phyloP scores from a whole-genome alignment of 2,329 filamentous ascomycete species.

The Diaporthe aspalathi region DNA sequence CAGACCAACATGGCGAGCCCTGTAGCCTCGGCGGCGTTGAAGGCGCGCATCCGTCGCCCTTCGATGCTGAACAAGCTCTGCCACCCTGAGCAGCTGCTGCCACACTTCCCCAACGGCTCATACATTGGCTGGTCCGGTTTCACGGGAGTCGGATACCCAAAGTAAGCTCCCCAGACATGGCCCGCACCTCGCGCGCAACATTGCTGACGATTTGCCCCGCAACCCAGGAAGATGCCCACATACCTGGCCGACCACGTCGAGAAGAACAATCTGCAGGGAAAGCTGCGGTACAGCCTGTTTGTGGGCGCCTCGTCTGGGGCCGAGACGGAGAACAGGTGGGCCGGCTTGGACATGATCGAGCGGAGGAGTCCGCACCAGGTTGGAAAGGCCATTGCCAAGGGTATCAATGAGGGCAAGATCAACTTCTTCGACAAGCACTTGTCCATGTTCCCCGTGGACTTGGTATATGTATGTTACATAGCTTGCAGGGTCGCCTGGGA shows the following conservation, averaged over 20 bases:
- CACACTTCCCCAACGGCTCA: slow-evolving; percentile 84
- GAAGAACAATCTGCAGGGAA: slow-evolving; percentile 83
- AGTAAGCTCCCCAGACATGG: slow-evolving; percentile 63
- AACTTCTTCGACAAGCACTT: slow-evolving; percentile 95
- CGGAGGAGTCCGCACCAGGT: slow-evolving; percentile 87
- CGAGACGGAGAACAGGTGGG: slow-evolving; percentile 93
- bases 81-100: slow-evolving; percentile 81
- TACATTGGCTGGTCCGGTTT: slow-evolving; percentile 94
- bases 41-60: slow-evolving; percentile 79
- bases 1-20: slow-evolving; percentile 57
- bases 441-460: slow-evolving; percentile 89
- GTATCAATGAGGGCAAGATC: slow-evolving; percentile 89
- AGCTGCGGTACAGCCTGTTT: slow-evolving; percentile 88
- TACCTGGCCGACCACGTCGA: slow-evolving; percentile 91
- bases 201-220: slow-evolving; percentile 26
- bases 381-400: slow-evolving; percentile 89
- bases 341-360: slow-evolving; percentile 90
- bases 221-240: slow-evolving; percentile 80
- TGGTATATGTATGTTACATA: slow-evolving; percentile 74
- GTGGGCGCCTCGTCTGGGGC: slow-evolving; percentile 91
- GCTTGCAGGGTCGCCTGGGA: not conserved
- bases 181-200: not conserved
- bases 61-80: slow-evolving; percentile 84
- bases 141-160: slow-evolving; percentile 89
- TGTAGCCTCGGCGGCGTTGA: slow-evolving; percentile 77